Base-by-base conservation (phyloP, 768 basidiomycete genomes). In the Piloderma croceum region DNA sequence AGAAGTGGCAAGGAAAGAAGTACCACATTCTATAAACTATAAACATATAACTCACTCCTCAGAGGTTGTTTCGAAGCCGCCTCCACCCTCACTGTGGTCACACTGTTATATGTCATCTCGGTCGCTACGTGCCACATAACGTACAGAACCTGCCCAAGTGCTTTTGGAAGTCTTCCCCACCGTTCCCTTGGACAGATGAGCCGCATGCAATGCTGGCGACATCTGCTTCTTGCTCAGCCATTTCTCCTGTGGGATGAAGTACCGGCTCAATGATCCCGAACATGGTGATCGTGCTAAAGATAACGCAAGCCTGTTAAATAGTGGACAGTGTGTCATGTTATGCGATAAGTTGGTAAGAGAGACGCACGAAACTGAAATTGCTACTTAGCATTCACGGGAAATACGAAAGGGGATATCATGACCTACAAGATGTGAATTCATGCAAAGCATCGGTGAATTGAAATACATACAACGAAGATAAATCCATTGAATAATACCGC, bases 351-450 rank as follows among this genome's bases (percentile, higher is more conserved):
- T 18, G 39, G 21, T 15, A 15, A 36, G 25, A 4, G 31, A 4
- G 2, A 72, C 83, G 62, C 45, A 89, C 88, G 53, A 89, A 93
- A 61, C 93, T 94, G 70, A 93, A 90, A 2, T 73, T 82, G n/a
- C n/a, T n/a, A n/a, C 44, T 75, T 60, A 0, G 82, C 71, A 9
- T 69, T 78, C 20, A 89, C 83, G 1, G 91, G 91, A 68, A 88
- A 93, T 59, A 69, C 77, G 69, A 90, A 93, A 1, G 91, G 91
- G 19, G 90, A 90, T 38, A 88, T 69, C 68, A 83, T 77, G 47
- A 85, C 81, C 87, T 87, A 45, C 15, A 35, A 36, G 15, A 31
- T 44, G 22, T 24, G 23, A 31, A 51, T 24, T 49, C 46, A 35
- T 39, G 23, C 23, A 7, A 24, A 18, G 19, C 22, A 55, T 36